phyloP scores from a whole-genome alignment of 805 yeast genomes.

The Candida chilensis region DNA sequence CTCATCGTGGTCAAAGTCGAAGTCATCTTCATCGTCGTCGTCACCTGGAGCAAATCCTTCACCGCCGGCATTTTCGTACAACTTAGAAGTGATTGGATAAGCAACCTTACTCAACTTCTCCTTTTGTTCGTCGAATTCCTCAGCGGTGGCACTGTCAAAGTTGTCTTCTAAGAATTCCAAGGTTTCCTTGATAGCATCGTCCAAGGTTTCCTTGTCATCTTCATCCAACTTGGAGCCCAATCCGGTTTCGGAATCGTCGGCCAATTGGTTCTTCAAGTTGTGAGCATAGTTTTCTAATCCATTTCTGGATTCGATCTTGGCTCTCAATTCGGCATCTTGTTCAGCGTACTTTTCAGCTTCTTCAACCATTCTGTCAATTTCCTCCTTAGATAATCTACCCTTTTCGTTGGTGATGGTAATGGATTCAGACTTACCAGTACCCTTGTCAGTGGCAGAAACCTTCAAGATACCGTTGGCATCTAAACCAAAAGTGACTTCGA shows the following conservation, averaged over 20 bases:
- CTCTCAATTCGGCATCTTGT: conserved; percentile 78
- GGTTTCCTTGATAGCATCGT: conserved; percentile 82
- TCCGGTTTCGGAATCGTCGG: conserved; percentile 38
- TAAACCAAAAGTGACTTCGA: conserved; percentile 81
- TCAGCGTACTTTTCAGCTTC: conserved; percentile 94
- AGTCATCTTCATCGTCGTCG: conserved; percentile 39
- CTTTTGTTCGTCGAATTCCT: conserved; percentile 90
- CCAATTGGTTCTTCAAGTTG: conserved; percentile 63
- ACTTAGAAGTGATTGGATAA: conserved; percentile 86
- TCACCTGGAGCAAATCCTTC: conserved; percentile 32
- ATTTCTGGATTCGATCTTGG: conserved; percentile 84
- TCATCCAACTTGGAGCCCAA: conserved; percentile 76
- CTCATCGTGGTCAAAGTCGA: conserved; percentile 64
- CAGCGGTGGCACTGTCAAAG: conserved; percentile 79
- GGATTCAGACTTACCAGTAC: conserved; percentile 87
- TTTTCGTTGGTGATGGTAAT: conserved; percentile 90
- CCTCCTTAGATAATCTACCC: conserved; percentile 90
- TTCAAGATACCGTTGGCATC: conserved; percentile 85
- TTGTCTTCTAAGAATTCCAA: conserved; percentile 84
- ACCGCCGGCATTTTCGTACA: conserved; percentile 53
- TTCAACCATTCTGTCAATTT: conserved; percentile 94
- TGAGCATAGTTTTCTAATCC: conserved; percentile 83
- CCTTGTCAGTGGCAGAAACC: conserved; percentile 85
- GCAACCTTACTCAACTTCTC: conserved; percentile 75
- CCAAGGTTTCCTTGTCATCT: conserved; percentile 83